Evolutionary conservation across 2,329 filamentous ascomycete genomes (phyloP).

Genomic region (Trichoderma harzianum): DNA sequence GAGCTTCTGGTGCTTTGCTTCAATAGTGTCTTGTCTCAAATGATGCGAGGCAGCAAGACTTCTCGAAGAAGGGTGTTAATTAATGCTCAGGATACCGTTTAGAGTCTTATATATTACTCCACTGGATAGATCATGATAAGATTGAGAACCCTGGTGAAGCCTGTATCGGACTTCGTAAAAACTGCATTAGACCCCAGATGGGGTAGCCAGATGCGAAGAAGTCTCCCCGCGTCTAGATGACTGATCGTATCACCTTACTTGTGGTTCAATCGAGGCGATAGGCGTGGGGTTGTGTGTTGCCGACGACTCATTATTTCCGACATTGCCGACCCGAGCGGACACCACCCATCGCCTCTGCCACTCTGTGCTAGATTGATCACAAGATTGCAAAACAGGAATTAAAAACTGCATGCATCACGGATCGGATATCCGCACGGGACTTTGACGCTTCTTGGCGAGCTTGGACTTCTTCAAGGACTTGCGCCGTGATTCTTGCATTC

Average conservation of each 20-base stretch:
- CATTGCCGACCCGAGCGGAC: slow-evolving; percentile 12
- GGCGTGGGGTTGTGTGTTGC: background rate
- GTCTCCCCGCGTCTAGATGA: too few relatives aligned
- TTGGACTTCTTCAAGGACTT: slow-evolving; percentile 46
- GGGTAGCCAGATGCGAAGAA: background rate
- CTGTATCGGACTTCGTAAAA: background rate
- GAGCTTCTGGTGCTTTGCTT: too few relatives aligned
- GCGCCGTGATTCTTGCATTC: slow-evolving; percentile 43
- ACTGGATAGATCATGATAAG: background rate
- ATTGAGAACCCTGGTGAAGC: too few relatives aligned
- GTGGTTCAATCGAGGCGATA: background rate
- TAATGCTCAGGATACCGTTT: background rate
- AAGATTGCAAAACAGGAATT: slow-evolving; percentile 53
- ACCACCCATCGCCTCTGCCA: background rate
- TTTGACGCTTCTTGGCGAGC: slow-evolving; percentile 36
- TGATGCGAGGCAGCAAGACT: too few relatives aligned
- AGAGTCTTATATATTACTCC: background rate
- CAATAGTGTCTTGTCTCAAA: background rate
- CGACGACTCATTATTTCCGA: background rate
- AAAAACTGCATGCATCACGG: slow-evolving; percentile 48
- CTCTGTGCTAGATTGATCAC: slow-evolving; percentile 12
- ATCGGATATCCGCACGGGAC: slow-evolving; percentile 42
- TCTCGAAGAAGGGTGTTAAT: background rate
- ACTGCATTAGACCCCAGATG: background rate
- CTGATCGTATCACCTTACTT: background rate